Conservation (phyloP, 805 yeast species). For the Zygoascus flipseniorum region DNA sequence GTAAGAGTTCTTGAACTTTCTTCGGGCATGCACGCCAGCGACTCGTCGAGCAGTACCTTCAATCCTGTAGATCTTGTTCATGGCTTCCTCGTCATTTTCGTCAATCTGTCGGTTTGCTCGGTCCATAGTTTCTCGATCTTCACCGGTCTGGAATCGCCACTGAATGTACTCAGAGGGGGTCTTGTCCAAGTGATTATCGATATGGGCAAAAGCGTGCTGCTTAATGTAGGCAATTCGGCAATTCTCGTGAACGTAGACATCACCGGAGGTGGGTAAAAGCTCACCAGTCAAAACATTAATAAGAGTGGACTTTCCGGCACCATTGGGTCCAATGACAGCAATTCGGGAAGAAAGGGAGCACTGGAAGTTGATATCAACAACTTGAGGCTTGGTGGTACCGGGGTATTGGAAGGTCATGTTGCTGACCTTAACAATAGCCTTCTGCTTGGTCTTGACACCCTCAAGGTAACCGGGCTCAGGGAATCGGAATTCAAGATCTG, state of each 20-base stretch:
- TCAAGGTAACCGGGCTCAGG: slow-evolving; percentile 99
- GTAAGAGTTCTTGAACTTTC: slow-evolving; percentile 99
- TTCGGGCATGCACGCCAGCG: slow-evolving; percentile 86
- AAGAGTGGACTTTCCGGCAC: slow-evolving; percentile 99
- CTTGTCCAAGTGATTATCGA: slow-evolving; percentile 96
- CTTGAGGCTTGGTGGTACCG: slow-evolving; percentile 96
- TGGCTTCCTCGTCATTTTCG: slow-evolving; percentile 93
- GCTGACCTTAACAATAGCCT: slow-evolving; percentile 97
- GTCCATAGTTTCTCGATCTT: slow-evolving; percentile 99
- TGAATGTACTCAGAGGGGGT: slow-evolving; percentile 99
- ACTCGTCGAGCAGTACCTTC: slow-evolving; percentile 99
- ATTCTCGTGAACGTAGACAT: slow-evolving; percentile 98
- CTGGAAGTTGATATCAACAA: slow-evolving; percentile 88
- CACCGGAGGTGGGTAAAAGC: slow-evolving; percentile 96
- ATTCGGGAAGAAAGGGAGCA: slow-evolving; percentile 98
- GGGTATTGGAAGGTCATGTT: slow-evolving; percentile 99
- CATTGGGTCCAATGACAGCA: slow-evolving; percentile 99
- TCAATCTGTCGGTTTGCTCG: slow-evolving; percentile 98
- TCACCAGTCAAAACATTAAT: slow-evolving; percentile 99
- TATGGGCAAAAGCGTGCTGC: slow-evolving; percentile 99
- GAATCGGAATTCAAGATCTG: slow-evolving; percentile 93
- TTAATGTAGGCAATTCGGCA: slow-evolving; percentile 99
- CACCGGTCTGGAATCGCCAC: slow-evolving; percentile 99
- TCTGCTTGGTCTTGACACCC: slow-evolving; percentile 99
- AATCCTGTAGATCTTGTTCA: slow-evolving; percentile 99